Percentiles rank a stretch among this genome's conserved stretches.
Evolutionary conservation across 2,329 filamentous ascomycete species (phyloP).

Genomic region (Didymosphaeria variabile): DNA sequence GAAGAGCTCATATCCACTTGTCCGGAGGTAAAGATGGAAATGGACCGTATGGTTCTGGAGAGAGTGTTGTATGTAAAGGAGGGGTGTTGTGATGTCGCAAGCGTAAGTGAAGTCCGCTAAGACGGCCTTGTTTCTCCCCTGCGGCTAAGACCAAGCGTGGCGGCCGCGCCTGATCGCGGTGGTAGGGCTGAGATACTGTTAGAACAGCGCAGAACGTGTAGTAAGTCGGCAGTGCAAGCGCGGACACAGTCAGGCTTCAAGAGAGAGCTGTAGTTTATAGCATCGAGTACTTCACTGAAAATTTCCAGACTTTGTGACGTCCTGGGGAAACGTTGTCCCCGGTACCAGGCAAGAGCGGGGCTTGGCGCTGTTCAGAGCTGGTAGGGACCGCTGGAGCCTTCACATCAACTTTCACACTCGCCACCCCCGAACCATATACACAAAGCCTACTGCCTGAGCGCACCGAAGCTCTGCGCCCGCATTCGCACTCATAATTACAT

Average conservation of each 20-base stretch:
- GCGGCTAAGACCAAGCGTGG: constrained; percentile 7
- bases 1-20: constrained; percentile 48
- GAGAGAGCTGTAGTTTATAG: neutral
- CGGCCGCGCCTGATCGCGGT: constrained; percentile 30
- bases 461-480: constrained; percentile 16
- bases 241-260: neutral
- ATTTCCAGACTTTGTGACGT: neutral
- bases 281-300: neutral
- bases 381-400: constrained; percentile 11
- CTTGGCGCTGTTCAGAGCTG: constrained; percentile 5
- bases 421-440: neutral
- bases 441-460: neutral
- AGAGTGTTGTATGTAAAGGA: constrained; percentile 21
- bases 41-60: constrained; percentile 28
- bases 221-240: neutral
- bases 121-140: constrained; percentile 10
- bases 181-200: constrained; percentile 27
- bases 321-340: neutral
- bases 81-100: constrained; percentile 24
- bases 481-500: too few species aligned
- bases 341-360: constrained; percentile 7
- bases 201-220: constrained; percentile 11
- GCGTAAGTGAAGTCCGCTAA: constrained; percentile 12
- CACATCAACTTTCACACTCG: constrained; percentile 1
- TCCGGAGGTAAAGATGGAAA: constrained; percentile 33